Evolutionary conservation across 345 rosid genomes (phyloP), one percentile per base, ranked within the genome.

Genomic region (Schrenkiella parvula): DNA sequence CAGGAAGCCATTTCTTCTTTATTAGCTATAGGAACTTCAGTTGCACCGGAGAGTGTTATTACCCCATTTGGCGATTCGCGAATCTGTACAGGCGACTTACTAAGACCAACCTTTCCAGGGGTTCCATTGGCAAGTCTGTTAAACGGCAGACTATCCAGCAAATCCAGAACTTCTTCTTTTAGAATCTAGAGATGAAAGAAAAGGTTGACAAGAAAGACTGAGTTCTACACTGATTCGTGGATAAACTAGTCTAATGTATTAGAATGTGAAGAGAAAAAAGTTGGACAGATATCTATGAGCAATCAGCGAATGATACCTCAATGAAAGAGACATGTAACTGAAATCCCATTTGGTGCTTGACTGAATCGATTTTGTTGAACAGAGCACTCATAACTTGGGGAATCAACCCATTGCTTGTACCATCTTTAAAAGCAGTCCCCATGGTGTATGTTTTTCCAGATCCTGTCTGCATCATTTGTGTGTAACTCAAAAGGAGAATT

Each of bases 371-470:
- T 77, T 88, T 90, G 59, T 74, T 68, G 80, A 85, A 90, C 50
- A 90, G 38, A 63, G 81, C 72, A 80, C 34, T 84, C 93, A 90
- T 90, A 70, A 82, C 96, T 75, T 81, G 87, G 67, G 91, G 93
- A 80, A 90, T 83, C 75, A 90, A 57, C 72, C 96, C 96, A 14
- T 77, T 64, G 37, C 17, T 64, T 80, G 84, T 62, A 69, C 84
- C 89, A 76, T 86, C 87, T 80, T 78, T 88, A 65, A 80, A 66
- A 37, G 88, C 93, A 48, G 96, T 88, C 41, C 96, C 96, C 96
- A 90, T 90, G 42, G 96, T 90, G 68, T 85, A 90, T 18, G 93
- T 90, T 78, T 88, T 90, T 11, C 96, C 96, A 4, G 96, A 90
- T 70, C 96, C 96, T 12, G 93, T 90, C 96, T 90, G 87, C 83